A percentile compares a stretch with the other conserved stretches of the same genome.
Conservation (phyloP, 441 rosid species). For the Pelargonium cotyledonis region DNA sequence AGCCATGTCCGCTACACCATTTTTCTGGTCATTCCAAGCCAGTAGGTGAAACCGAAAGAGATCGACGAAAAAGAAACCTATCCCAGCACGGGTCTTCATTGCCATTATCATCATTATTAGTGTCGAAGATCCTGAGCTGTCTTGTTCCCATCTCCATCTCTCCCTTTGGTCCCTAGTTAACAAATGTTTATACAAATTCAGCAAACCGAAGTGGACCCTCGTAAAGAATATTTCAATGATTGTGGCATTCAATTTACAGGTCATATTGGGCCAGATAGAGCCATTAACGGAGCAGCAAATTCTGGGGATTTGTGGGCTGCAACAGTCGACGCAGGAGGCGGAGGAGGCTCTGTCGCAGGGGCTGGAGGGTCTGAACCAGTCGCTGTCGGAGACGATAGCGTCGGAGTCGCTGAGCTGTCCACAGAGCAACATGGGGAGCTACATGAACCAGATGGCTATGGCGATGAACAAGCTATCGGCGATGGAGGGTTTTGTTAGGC, state of each 20-base stretch:
- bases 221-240: neutral
- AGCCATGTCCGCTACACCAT: neutral
- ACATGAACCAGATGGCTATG: constrained; percentile 90
- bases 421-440: constrained; percentile 65
- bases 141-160: neutral
- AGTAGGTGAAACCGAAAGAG: too few relatives aligned
- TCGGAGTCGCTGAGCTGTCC: constrained; percentile 72
- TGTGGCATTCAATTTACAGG: constrained; percentile 35
- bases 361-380: constrained; percentile 73
- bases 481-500: constrained; percentile 80
- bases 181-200: neutral
- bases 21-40: neutral
- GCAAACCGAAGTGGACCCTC: neutral
- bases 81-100: neutral
- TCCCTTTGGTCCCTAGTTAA: neutral
- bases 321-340: constrained; percentile 80
- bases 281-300: constrained; percentile 87
- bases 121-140: neutral
- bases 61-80: too few relatives aligned
- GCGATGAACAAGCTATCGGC: constrained; percentile 92
- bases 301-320: constrained; percentile 73
- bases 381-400: constrained; percentile 71
- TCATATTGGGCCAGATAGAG: constrained; percentile 61
- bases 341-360: constrained; percentile 93
- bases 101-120: too few relatives aligned